A percentile compares a stretch with the other conserved stretches of the same genome.
Conservation (phyloP, 2,329 filamentous ascomycete species). For the Cordyceps pruinosa region DNA sequence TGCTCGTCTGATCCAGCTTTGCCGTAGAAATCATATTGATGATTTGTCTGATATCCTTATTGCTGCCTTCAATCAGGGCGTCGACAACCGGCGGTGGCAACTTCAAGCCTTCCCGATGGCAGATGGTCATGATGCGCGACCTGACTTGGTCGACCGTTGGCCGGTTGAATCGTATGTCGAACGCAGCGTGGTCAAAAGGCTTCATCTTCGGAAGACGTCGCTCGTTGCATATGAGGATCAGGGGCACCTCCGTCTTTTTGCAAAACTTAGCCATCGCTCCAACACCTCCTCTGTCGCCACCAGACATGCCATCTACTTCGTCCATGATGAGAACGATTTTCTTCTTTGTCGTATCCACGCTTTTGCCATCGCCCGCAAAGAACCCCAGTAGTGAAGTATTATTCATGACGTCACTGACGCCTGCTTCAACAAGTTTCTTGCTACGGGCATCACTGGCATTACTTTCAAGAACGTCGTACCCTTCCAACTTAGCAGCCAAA, state of each 20-base stretch:
- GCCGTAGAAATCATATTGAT: constrained; percentile 98
- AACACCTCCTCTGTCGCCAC: constrained; percentile 90
- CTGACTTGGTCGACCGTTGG: constrained; percentile 88
- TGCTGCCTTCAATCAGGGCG: constrained; percentile 88
- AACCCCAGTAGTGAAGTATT: constrained; percentile 89
- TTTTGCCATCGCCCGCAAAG: constrained; percentile 77
- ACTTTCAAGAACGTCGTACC: constrained; percentile 88
- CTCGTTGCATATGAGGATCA: constrained; percentile 98
- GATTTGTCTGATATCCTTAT: constrained; percentile 93
- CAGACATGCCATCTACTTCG: constrained; percentile 98
- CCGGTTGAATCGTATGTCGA: constrained; percentile 78
- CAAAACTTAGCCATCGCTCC: constrained; percentile 90
- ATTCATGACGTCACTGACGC: constrained; percentile 83
- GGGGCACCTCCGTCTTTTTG: constrained; percentile 88
- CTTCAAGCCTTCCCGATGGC: constrained; percentile 83
- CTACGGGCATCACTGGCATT: constrained; percentile 95
- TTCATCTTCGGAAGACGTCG: constrained; percentile 93
- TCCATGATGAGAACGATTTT: constrained; percentile 98
- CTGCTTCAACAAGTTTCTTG: constrained; percentile 88
- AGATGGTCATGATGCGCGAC: constrained; percentile 90
- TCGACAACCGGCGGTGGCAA: constrained; percentile 79
- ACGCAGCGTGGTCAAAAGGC: constrained; percentile 83
- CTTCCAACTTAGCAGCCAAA: constrained; percentile 84
- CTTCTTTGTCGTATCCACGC: constrained; percentile 74
- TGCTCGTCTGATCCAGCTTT: constrained; percentile 73